These are phyloP conservation scores for Cladophialophora immunda DNA, from an alignment of 2,329 filamentous ascomycete genomes.

Conservation along the genomic window DNA sequence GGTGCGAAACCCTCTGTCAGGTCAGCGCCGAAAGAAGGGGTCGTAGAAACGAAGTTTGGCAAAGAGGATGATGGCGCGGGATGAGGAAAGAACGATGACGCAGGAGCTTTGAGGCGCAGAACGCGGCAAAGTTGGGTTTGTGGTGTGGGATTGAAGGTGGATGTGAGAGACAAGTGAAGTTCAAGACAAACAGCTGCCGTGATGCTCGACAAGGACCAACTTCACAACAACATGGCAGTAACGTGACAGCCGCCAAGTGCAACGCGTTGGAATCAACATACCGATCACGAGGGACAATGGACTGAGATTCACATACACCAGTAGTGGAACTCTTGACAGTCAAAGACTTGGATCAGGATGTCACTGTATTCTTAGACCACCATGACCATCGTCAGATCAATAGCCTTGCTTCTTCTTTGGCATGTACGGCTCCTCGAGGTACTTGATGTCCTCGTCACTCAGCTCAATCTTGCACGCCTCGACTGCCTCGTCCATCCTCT, in stretches of 20 bases:
- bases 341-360: background rate
- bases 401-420: slow-evolving; percentile 53
- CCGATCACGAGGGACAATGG: background rate
- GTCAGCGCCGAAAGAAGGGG: background rate
- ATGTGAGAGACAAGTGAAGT: slow-evolving; percentile 2
- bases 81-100: background rate
- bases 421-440: slow-evolving; percentile 69
- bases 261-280: background rate
- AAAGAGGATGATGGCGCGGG: background rate
- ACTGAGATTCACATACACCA: background rate
- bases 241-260: background rate
- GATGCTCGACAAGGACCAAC: background rate
- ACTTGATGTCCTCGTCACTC: slow-evolving; percentile 66
- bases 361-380: background rate
- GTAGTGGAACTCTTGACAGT: background rate
- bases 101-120: background rate
- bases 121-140: background rate
- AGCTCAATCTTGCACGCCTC: slow-evolving; percentile 57
- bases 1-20: background rate
- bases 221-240: background rate
- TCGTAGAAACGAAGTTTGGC: background rate
- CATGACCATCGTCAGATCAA: slow-evolving; percentile 10
- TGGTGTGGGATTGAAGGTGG: background rate
- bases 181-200: background rate
- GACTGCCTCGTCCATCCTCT: slow-evolving; percentile 70